Percentiles rank a stretch among this genome's conserved stretches.
Evolutionary conservation across 179 eudicot genomes (phyloP).

Genomic region (Drosera spatulata): DNA sequence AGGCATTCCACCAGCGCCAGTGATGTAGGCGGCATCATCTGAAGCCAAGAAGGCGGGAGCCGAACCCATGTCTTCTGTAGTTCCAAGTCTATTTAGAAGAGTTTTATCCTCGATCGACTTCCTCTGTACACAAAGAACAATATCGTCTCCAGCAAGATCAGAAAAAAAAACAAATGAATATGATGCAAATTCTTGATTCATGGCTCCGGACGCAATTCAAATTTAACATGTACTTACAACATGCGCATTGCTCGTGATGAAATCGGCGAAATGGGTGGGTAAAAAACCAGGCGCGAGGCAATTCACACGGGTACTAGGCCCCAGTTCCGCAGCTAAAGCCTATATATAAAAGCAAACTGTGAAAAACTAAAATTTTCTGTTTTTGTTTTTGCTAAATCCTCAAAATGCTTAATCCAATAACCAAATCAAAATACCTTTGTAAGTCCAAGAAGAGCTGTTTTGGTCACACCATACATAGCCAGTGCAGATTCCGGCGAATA

Average conservation of each 20-base stretch:
- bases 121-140: slow-evolving; percentile 23
- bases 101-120: slow-evolving; percentile 49
- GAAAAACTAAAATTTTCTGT: too few relatives aligned
- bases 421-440: slow-evolving; percentile 47
- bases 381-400: not conserved
- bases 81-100: slow-evolving; percentile 67
- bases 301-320: slow-evolving; percentile 39
- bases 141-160: not conserved
- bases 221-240: slow-evolving; percentile 30
- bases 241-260: slow-evolving; percentile 28
- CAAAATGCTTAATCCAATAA: not conserved
- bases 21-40: slow-evolving; percentile 77
- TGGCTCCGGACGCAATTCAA: too few relatives aligned
- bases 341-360: slow-evolving; percentile 6
- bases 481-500: slow-evolving; percentile 42
- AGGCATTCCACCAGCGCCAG: slow-evolving; percentile 85
- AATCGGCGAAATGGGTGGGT: slow-evolving; percentile 40
- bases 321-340: slow-evolving; percentile 41
- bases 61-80: slow-evolving; percentile 78
- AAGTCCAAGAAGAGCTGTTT: slow-evolving; percentile 89
- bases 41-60: slow-evolving; percentile 79
- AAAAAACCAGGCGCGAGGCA: slow-evolving; percentile 34
- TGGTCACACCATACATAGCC: slow-evolving; percentile 90
- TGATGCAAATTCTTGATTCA: too few relatives aligned
- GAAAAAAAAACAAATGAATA: not conserved